Base-by-base conservation (phyloP, 148 eudicot genomes). In the Vaccinium darrowii region DNA sequence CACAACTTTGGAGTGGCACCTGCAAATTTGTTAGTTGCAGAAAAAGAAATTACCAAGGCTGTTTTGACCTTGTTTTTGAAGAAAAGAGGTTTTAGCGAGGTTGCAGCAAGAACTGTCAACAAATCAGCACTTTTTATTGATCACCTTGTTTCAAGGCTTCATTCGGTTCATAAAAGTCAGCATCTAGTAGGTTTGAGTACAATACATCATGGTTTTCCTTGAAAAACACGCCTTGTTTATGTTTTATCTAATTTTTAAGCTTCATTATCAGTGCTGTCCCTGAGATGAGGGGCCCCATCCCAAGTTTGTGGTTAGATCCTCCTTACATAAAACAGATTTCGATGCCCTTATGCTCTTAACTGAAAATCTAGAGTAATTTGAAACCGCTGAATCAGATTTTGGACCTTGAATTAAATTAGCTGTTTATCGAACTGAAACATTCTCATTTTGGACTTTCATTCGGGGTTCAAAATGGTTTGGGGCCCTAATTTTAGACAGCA, bases 11-110 rank as follows among this genome's bases (percentile, higher is more conserved):
- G 93, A 86, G 89, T 18, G 92, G 93, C 50, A 4, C 87, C 97
- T 21, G 88, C 96, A 75, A 91, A 89, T 78, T 87, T 93, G 79
- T 78, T 95, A 86, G 90, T 88, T 54, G 93, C 97, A 71, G 98
- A 95, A 86, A 94, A 92, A 85, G 97, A 95, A 88, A 97, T 94
- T 88, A 97, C 98, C 54, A 94, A 91, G 86, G 97, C 97, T 84
- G 94, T 95, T 65, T 84, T 95, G 81, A 92, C 91, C 74, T 88
- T 95, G 89, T 93, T 92, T 84, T 83, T 95, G 84, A 95, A 92
- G 87, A 92, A 91, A 88, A 96, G 92, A 85, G 98, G 98, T 43
- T 85, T 91, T 77, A 92, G 91, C 85, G 92, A 86, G 77, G 89
- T 88, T 58, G 98, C 98, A 60, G 62, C 93, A 81, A 91, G 93